Base-by-base conservation (phyloP, 2,329 filamentous ascomycete genomes). In the Fusarium brachygibbosum region DNA sequence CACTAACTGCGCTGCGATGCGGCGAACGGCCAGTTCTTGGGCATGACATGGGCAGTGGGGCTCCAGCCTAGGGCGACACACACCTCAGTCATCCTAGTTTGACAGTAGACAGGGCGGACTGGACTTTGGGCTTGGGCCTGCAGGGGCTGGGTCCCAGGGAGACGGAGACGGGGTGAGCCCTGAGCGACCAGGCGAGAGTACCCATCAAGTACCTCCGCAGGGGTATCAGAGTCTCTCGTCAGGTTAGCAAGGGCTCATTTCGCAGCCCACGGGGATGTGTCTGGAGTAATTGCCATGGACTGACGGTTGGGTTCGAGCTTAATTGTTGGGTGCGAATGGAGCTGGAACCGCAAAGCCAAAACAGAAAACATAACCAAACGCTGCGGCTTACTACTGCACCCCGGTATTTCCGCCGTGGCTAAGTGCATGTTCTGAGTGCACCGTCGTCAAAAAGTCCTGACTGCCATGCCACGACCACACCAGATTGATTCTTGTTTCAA, bases 91-190 rank as follows among this genome's bases (percentile, higher is more conserved):
- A 66, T 70, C 72, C 73, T 66, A 60, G 73, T 63, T 74, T 71
- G 69, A 75, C 72, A 75, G 70, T 74, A 70, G 69, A 75, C 72
- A 75, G 70, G 72, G 72, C 71, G 73, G 71, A 68, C 67, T 75
- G 72, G 68, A 57, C 65, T 68, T 70, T 37, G 57, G 57, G 32
- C 54, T 50, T 58, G 56, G 31, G 59, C 35, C 29, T 63, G 48
- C 59, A 63, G 58, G 65, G 69, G 53, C 49, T 63, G 48, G 61
- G 60, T 69, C 59, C 60, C 61, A 73, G 50, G 56, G 53, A 61
- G 52, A 61, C 58, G 63, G 70, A 71, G 58, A 58, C 64, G 54
- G 58, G 37, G 58, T 63, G 59, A 63, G 59, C 46, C 59, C 40
- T 62, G 40, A 31, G 41, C 50, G 48, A 46, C 57, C 51, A 31